Percentiles rank a stretch among this genome's conserved stretches.
These are phyloP conservation scores for Magnolia kwangsiensis DNA, from an alignment of 164 flowering plant species.

Conservation along the genomic window DNA sequence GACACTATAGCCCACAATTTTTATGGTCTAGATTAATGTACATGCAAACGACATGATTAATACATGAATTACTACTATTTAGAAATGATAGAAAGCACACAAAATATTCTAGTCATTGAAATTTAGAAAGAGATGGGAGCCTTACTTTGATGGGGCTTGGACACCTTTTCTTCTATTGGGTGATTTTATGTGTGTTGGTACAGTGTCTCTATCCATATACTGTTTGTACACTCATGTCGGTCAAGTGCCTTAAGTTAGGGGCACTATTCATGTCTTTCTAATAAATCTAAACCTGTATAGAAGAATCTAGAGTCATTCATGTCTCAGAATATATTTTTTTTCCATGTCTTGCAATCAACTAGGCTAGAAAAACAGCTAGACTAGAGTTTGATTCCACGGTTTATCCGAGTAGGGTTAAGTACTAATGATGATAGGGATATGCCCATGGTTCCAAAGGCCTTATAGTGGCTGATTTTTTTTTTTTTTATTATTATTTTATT, in stretches of 20 bases:
- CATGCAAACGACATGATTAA: too few relatives aligned
- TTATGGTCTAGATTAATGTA: too few relatives aligned
- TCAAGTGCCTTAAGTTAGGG: conserved; percentile 20
- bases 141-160: neutral
- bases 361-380: neutral
- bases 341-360: neutral
- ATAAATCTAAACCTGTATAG: neutral
- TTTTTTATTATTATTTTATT: too few relatives aligned
- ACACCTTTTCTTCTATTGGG: conserved; percentile 11
- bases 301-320: conserved; percentile 5
- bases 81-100: too few relatives aligned
- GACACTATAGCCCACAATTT: too few relatives aligned
- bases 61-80: too few relatives aligned
- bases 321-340: neutral
- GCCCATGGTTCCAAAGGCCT: too few relatives aligned
- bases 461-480: too few relatives aligned
- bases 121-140: neutral
- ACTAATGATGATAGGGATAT: too few relatives aligned
- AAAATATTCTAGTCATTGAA: neutral
- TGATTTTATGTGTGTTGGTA: conserved; percentile 14
- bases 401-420: neutral
- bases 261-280: conserved; percentile 5
- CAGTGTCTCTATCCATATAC: conserved; percentile 28
- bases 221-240: conserved; percentile 35
- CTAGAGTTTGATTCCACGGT: neutral